Evolutionary conservation across 805 yeast species (phyloP), one percentile per base, ranked within the genome.

Genomic region (Wickerhamomyces strasburgensis): DNA sequence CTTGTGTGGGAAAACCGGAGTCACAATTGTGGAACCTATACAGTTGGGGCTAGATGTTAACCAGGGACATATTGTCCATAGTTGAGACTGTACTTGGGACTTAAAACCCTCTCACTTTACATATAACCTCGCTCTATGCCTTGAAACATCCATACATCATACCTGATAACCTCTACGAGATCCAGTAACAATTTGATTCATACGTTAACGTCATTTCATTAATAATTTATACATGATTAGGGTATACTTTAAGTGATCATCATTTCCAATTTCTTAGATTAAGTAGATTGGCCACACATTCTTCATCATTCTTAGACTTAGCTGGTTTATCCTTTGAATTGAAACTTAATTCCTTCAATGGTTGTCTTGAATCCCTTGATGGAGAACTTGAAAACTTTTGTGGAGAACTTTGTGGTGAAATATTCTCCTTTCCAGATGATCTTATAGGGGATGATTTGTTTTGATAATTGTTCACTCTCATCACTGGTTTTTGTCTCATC

Each of bases 401-500:
- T 17, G 42, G 38, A 5, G 39, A 29, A 4, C 40, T 40, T 13
- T 24, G 34, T 29, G 44, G 44, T 15, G 44, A 39, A 10, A 27
- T 4, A 29, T 42, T 36, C 29, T 42, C 44, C 33, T 39, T 43
- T 14, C 31, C 33, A n/a, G n/a, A n/a, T 3, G 24, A 14, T 6
- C 14, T 16, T 11, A 14, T 11, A 11, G 40, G 43, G 9, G 46
- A 34, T 14, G 43, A 42, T 18, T n/a, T n/a, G n/a, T 49, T 35
- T 17, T 48, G 50, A 34, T 39, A 54, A 40, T 33, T 37, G 40
- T 37, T 47, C 44, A 39, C 54, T 34, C 27, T 34, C 48, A 44
- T 44, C 19, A 38, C 33, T 25, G 48, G 48, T 38, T 40, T 43
- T 37, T 30, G 40, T 33, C 38, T 33, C 14, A 21, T 19, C 10